These are phyloP conservation scores for Nepenthes mirabilis DNA, from an alignment of 148 eudicot genomes.

Conservation along the genomic window DNA sequence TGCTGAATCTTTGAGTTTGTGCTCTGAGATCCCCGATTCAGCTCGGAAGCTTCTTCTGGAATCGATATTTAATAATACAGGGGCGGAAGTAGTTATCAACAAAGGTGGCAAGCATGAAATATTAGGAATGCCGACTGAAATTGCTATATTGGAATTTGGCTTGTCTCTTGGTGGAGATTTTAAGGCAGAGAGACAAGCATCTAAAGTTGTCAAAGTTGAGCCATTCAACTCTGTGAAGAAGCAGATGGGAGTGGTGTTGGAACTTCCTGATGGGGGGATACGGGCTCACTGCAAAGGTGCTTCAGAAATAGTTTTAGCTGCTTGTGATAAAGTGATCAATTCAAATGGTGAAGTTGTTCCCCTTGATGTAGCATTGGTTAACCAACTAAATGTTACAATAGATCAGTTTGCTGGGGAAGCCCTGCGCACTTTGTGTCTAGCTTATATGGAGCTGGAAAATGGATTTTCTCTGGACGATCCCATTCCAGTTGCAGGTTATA, in stretches of 20 bases:
- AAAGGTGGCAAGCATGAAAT: conserved; percentile 16
- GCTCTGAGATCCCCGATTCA: conserved; percentile 1
- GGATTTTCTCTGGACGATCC: conserved; percentile 6
- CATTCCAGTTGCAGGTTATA: conserved; percentile 18
- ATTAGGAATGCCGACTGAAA: conserved; percentile 22
- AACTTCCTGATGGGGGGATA: conserved; percentile 9
- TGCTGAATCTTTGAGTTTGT: neutral
- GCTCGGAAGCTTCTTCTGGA: conserved; percentile 13
- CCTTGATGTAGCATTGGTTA: conserved; percentile 5
- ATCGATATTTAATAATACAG: conserved; percentile 20
- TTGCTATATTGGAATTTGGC: conserved; percentile 21
- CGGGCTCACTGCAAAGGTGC: conserved; percentile 27
- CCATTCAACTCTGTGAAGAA: conserved; percentile 28
- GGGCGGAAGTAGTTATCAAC: conserved; percentile 13
- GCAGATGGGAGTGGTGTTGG: conserved; percentile 18
- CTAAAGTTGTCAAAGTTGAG: conserved; percentile 16
- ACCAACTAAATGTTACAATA: conserved; percentile 7
- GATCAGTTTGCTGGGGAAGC: conserved; percentile 19
- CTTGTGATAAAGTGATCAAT: conserved; percentile 15
- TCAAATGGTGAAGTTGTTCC: conserved; percentile 15
- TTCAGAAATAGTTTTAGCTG: conserved; percentile 16
- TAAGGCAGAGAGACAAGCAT: conserved; percentile 9
- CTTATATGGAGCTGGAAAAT: conserved; percentile 16
- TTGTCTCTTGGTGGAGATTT: conserved; percentile 23
- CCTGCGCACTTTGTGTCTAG: conserved; percentile 19